A percentile compares a stretch with the other conserved stretches of the same genome.
These are phyloP conservation scores for Clathrus columnatus DNA, from an alignment of 768 basidiomycete species.

Conservation along the genomic window DNA sequence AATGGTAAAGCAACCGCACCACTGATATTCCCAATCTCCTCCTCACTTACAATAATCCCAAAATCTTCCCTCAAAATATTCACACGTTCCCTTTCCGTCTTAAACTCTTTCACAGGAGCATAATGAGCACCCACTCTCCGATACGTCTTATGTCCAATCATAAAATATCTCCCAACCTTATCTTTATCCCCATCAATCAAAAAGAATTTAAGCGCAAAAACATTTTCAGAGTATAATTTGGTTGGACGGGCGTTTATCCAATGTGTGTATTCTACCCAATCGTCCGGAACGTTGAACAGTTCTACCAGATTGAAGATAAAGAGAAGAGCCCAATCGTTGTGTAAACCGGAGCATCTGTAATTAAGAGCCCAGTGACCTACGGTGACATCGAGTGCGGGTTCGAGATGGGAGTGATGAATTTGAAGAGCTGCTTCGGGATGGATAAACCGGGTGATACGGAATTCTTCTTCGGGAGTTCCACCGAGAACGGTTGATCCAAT, in stretches of 20 bases:
- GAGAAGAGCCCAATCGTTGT: not conserved
- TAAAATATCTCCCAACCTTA: not conserved
- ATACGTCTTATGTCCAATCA: not conserved
- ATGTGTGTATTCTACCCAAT: constrained; percentile 4
- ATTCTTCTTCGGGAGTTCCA: constrained; percentile 6
- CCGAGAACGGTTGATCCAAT: not conserved
- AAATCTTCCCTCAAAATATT: constrained; percentile 5
- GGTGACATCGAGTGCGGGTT: not conserved
- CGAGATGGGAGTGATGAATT: no score
- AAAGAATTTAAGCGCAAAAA: not conserved
- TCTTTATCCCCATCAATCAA: not conserved
- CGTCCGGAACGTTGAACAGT: not conserved
- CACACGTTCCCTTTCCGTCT: constrained; percentile 2
- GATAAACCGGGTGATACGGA: not conserved
- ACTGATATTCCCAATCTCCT: constrained; percentile 1
- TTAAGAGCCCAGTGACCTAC: not conserved
- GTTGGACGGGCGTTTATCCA: constrained; percentile 1
- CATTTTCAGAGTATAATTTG: not conserved
- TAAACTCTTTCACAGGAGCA: not conserved
- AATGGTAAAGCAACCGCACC: not conserved
- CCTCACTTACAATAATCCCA: not conserved
- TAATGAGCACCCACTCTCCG: no score
- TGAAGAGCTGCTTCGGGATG: not conserved
- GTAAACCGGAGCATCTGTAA: constrained; percentile 2
- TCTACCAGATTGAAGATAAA: constrained; percentile 1